A percentile compares a stretch with the other conserved stretches of the same genome.
Conservation (phyloP, 495 filamentous ascomycete species). For the Lasiosphaeria miniovina region DNA sequence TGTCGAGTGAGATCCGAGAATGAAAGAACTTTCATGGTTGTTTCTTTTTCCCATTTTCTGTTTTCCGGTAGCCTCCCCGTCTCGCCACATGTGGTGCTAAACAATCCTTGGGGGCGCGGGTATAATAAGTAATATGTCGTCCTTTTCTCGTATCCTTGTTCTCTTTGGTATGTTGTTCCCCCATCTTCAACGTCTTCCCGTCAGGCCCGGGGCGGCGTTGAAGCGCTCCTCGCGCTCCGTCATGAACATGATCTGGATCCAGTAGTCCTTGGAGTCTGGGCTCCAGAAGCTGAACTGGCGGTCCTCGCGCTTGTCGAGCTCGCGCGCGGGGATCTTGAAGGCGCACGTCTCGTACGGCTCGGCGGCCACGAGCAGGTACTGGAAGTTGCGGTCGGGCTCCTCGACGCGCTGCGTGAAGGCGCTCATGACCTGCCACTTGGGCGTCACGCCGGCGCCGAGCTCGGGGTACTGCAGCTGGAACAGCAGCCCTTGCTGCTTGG, state of each 20-base stretch:
- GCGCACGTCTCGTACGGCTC: constrained; percentile 97
- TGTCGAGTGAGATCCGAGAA: neutral
- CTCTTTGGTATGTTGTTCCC: neutral
- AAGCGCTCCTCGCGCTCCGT: constrained; percentile 97
- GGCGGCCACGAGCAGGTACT: constrained; percentile 92
- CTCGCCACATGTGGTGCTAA: too few species aligned
- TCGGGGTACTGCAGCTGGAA: constrained; percentile 97
- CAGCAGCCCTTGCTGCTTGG: constrained; percentile 80
- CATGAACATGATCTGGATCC: constrained; percentile 98
- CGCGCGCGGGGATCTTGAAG: constrained; percentile 93
- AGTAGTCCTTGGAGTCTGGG: constrained; percentile 94
- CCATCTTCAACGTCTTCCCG: constrained; percentile 36
- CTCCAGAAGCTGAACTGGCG: constrained; percentile 95
- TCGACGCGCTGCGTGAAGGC: constrained; percentile 96
- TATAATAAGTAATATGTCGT: neutral
- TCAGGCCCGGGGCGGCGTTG: constrained; percentile 87
- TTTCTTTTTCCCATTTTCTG: too few species aligned
- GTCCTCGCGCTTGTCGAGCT: constrained; percentile 82
- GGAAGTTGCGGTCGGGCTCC: constrained; percentile 86
- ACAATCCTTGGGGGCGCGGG: too few species aligned
- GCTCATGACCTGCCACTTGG: constrained; percentile 93
- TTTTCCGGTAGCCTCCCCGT: too few species aligned
- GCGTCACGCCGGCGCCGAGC: constrained; percentile 69
- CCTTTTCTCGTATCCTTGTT: neutral
- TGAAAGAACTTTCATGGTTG: too few species aligned